Percentiles rank a stretch among this genome's conserved stretches.
Conservation (phyloP, 2,329 filamentous ascomycete genomes). For the Calcarisporium arbuscula region DNA sequence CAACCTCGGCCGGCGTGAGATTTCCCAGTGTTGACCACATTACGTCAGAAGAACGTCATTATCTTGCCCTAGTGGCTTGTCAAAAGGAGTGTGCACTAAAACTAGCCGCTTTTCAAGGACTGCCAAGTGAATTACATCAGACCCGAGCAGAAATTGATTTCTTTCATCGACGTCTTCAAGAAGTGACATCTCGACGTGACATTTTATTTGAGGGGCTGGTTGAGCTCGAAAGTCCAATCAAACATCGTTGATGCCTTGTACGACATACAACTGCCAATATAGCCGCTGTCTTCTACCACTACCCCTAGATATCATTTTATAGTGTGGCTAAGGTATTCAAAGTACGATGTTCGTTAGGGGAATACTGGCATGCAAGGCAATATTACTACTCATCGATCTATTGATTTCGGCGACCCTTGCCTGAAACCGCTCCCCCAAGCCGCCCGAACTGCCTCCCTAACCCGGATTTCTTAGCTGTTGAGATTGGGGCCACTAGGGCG, state of each 20-base stretch:
- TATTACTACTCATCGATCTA: too few species aligned
- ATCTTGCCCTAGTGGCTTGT: conserved; percentile 48
- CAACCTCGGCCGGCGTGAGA: too few species aligned
- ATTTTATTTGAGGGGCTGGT: conserved; percentile 68
- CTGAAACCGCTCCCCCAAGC: conserved; percentile 63
- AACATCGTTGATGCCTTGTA: conserved; percentile 21
- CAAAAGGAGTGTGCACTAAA: conserved; percentile 57
- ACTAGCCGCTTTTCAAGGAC: conserved; percentile 59
- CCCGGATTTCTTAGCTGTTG: conserved; percentile 52
- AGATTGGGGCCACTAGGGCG: conserved; percentile 31
- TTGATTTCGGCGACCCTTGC: conserved; percentile 48
- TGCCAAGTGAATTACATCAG: conserved; percentile 64
- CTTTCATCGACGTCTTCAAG: conserved; percentile 57
- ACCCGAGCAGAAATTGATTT: conserved; percentile 66
- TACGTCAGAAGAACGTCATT: conserved; percentile 49
- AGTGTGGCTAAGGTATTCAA: too few species aligned
- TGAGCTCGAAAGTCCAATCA: conserved; percentile 51
- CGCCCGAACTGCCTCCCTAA: conserved; percentile 64
- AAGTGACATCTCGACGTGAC: conserved; percentile 59
- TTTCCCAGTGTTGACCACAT: conserved; percentile 53
- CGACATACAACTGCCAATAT: too few species aligned
- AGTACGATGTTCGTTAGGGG: too few species aligned
- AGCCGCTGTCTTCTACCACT: too few species aligned
- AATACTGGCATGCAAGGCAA: too few species aligned
- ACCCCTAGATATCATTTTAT: too few species aligned